A percentile compares a stretch with the other conserved stretches of the same genome.
Conservation (phyloP, 495 filamentous ascomycete genomes). For the Tuber magnatum region DNA sequence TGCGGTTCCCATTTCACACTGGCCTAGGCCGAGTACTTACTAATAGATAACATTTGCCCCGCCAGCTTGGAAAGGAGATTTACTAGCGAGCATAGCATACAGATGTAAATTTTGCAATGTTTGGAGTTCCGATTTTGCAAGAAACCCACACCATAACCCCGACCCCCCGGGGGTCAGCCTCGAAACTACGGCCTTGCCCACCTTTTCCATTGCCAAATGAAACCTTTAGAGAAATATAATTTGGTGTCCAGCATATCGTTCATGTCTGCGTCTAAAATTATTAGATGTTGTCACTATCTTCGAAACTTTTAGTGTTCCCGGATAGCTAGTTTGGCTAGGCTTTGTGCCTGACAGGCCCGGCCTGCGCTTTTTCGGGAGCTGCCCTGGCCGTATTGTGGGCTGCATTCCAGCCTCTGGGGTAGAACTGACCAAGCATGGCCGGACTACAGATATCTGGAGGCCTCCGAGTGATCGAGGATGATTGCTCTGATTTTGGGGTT, state of each 20-base stretch:
- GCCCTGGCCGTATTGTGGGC: too few relatives aligned
- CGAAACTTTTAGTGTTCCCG: slow-evolving; percentile 87
- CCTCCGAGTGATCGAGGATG: too few relatives aligned
- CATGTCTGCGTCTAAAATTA: slow-evolving; percentile 94
- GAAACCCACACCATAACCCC: slow-evolving; percentile 80
- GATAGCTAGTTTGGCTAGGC: too few relatives aligned
- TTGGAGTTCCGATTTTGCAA: not conserved
- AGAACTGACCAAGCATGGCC: too few relatives aligned
- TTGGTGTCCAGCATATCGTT: slow-evolving; percentile 96
- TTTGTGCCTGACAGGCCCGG: slow-evolving; percentile 62
- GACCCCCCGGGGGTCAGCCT: slow-evolving; percentile 94
- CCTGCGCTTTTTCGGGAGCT: too few relatives aligned
- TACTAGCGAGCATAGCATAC: slow-evolving; percentile 77
- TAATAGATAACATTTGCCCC: slow-evolving; percentile 77
- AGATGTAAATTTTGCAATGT: slow-evolving; percentile 7
- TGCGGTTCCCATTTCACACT: not conserved
- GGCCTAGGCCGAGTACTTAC: slow-evolving; percentile 40
- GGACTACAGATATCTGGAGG: too few relatives aligned
- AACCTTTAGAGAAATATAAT: slow-evolving; percentile 97
- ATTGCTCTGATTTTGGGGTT: too few relatives aligned
- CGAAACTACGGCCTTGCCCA: slow-evolving; percentile 43
- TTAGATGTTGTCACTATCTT: slow-evolving; percentile 81
- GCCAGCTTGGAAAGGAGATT: slow-evolving; percentile 78
- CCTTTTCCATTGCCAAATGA: slow-evolving; percentile 38
- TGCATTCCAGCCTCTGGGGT: too few relatives aligned